phyloP scores from a whole-genome alignment of 2,329 filamentous ascomycete genomes.

The Fusarium tricinctum region DNA sequence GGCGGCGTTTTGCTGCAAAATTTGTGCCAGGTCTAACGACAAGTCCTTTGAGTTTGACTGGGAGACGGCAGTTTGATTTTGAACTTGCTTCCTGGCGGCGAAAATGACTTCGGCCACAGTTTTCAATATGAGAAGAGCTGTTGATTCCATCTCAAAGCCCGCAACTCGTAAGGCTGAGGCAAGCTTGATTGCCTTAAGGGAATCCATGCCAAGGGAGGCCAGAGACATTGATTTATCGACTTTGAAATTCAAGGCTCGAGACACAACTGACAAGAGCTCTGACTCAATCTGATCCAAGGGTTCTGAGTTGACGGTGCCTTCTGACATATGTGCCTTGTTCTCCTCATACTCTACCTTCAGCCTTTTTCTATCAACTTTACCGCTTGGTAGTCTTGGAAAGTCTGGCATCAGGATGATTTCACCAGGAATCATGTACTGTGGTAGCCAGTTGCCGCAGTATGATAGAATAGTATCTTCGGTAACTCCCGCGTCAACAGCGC shows the following conservation, averaged over 20 bases:
- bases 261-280: constrained; percentile 59
- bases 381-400: constrained; percentile 83
- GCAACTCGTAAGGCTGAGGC: constrained; percentile 72
- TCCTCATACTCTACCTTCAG: constrained; percentile 67
- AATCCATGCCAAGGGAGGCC: constrained; percentile 73
- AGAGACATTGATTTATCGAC: constrained; percentile 61
- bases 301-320: constrained; percentile 16
- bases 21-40: constrained; percentile 29
- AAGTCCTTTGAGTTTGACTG: constrained; percentile 25
- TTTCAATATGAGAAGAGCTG: constrained; percentile 72
- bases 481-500: constrained; percentile 64
- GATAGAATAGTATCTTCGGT: constrained; percentile 62
- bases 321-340: constrained; percentile 28
- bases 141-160: constrained; percentile 69
- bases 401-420: constrained; percentile 74
- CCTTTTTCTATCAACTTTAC: constrained; percentile 81
- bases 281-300: constrained; percentile 43
- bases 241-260: constrained; percentile 56
- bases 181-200: constrained; percentile 64
- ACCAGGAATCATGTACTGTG: constrained; percentile 84
- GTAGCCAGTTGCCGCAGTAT: constrained; percentile 81
- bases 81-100: constrained; percentile 21
- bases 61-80: not conserved
- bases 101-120: constrained; percentile 55
- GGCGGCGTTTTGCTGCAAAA: constrained; percentile 37